Base-by-base conservation (phyloP, 176 grass and related monocot species). In the Neostapfia colusana region DNA sequence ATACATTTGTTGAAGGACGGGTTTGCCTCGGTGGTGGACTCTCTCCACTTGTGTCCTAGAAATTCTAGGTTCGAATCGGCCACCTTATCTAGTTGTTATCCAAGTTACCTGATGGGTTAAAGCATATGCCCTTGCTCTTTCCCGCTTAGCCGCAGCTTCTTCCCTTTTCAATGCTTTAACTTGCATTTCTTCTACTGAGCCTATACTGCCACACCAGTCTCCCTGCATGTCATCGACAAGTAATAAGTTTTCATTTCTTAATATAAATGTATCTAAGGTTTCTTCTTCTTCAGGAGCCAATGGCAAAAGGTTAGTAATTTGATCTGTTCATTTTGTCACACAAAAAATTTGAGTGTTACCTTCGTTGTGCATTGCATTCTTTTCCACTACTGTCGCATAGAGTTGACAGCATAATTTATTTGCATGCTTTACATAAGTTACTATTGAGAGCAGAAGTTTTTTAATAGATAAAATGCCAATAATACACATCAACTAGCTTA, bases 61-160 rank as follows among this genome's bases (percentile, higher is more conserved):
- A n/a, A n/a, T n/a, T n/a, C n/a, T n/a, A n/a, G n/a, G n/a, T n/a
- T n/a, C n/a, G n/a, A n/a, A n/a, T n/a, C n/a, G n/a, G n/a, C n/a
- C n/a, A n/a, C n/a, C 3, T 58, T 77, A 82, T 56, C 41, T 41
- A 50, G 35, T 18, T 18, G 24, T 26, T 1, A 48, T 21, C 20
- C 43, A 69, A 85, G 14, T 78, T 88, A 95, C 95, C 95, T 99
- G 95, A 79, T 95, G 95, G 18, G 89, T 99, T 73, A 99, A 81
- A 84, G 95, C 95, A 78, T 99, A 99, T 17, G 95, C 95, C 86
- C 90, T 95, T 14, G 95, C 95, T 90, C 95, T 81, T 73, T 99
- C 95, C 77, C 95, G 63, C 73, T 90, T 99, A 69, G 91, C 87
- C 0, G 87, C 89, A 77, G 95, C 95, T 76, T 95, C 89, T 90